These are phyloP conservation scores for Tolypocladium cylindrosporum DNA, from an alignment of 2,329 filamentous ascomycete genomes.

Conservation along the genomic window DNA sequence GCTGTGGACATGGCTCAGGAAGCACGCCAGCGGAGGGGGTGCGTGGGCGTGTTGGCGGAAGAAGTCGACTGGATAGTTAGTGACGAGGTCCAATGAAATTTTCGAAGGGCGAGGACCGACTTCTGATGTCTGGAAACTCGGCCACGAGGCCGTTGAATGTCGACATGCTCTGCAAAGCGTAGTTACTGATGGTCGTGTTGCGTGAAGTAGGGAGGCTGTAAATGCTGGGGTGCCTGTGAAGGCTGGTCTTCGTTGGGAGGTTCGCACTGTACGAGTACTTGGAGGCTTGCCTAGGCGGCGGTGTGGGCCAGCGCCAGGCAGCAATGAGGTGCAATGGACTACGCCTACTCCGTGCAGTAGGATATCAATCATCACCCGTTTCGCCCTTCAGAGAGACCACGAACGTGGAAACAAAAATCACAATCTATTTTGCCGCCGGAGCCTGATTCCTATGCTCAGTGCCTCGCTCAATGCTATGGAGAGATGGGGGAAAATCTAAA, in stretches of 20 bases:
- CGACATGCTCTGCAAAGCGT: conserved; percentile 45
- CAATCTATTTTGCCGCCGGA: background rate
- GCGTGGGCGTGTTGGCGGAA: conserved; percentile 51
- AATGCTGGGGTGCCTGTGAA: background rate
- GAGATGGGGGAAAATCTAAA: background rate
- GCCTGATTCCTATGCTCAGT: background rate
- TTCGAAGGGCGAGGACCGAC: conserved; percentile 24
- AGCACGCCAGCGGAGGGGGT: conserved; percentile 65
- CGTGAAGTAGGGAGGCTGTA: background rate
- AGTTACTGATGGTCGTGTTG: background rate
- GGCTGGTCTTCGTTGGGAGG: no score
- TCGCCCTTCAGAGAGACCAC: background rate
- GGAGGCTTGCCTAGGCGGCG: background rate
- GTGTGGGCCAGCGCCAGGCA: background rate
- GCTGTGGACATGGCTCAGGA: conserved; percentile 86
- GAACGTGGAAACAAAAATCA: background rate
- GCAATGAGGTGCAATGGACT: background rate
- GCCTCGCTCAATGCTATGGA: background rate
- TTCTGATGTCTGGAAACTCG: conserved; percentile 73
- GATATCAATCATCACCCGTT: background rate
- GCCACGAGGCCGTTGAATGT: conserved; percentile 63
- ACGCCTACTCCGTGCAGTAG: no score
- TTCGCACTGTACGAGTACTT: background rate
- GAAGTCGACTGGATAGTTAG: conserved; percentile 56
- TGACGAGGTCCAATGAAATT: background rate